Base-by-base conservation (phyloP, 495 filamentous ascomycete genomes). In the Penicillium longicatenatum region DNA sequence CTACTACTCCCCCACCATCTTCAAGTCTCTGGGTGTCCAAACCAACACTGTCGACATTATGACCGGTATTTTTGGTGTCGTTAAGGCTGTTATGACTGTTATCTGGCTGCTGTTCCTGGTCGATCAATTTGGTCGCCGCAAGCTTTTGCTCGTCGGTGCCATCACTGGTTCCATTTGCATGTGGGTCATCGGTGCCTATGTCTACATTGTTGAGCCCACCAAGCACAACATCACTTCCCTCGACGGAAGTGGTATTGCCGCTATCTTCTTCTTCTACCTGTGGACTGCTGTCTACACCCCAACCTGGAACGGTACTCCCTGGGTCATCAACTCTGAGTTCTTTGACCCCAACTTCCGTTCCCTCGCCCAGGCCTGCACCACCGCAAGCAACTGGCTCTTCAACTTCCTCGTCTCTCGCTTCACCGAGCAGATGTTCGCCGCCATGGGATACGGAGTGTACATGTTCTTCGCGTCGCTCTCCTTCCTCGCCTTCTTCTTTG, bases 391-490 rank as follows among this genome's bases (percentile, higher is more conserved):
- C 74, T 90, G 87, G 87, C 81, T 90, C 50, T 89, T 82, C 80
- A 89, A 90, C 74, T 91, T 90, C 73, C 81, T 90, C 61, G 76
- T 91, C 60, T 82, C 81, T 2, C 80, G 87, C 26, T 90, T 89
- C 71, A 90, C 87, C 5, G 85, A 86, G 20, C 86, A 92, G 64
- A 90, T 91, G 86, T 90, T 92, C 71, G 69, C 80, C 39, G 75
- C 73, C 37, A 88, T 90, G 81, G 78, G 77, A 30, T 89, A 88
- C 62, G 89, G 86, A 20, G 88, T 90, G 4, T 92, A 89, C 73
- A 89, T 90, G 70, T 90, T 91, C 78, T 92, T 92, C 61, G 87
- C 87, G 2, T 81, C 81, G 3, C 72, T 90, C 60, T 89, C 90
- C 85, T 75, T 89, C 12, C 61, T 83, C 12, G 86, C 85, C 22